Evolutionary conservation across 257 asterid genomes (phyloP).

Genomic region (Nicotiana undulata): DNA sequence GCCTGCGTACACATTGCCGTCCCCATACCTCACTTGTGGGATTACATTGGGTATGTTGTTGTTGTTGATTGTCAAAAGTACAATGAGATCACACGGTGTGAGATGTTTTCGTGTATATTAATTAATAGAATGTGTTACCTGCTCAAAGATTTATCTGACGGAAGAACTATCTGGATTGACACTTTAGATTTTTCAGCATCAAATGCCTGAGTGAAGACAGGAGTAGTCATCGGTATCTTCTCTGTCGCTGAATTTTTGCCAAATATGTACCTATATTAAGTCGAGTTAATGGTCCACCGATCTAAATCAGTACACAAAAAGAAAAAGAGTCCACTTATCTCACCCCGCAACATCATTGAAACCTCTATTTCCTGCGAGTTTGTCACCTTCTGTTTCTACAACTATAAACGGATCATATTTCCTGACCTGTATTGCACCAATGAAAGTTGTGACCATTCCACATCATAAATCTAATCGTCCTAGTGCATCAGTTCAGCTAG

Average conservation of each 20-base stretch:
- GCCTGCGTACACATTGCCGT: no score
- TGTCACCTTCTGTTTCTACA: slow-evolving; percentile 63
- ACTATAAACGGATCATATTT: slow-evolving; percentile 61
- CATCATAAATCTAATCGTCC: neutral
- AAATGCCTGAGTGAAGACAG: slow-evolving; percentile 71
- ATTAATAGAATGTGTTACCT: slow-evolving; percentile 33
- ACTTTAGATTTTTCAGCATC: slow-evolving; percentile 48
- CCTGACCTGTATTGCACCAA: slow-evolving; percentile 46
- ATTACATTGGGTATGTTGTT: no score
- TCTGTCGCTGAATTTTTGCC: slow-evolving; percentile 71
- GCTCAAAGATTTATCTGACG: slow-evolving; percentile 58
- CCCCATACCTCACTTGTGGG: no score
- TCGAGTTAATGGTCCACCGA: neutral
- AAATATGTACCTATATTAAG: slow-evolving; percentile 56
- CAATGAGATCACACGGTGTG: no score
- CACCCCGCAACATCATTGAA: slow-evolving; percentile 90
- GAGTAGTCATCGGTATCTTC: slow-evolving; percentile 91
- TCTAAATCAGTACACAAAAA: neutral
- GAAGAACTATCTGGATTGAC: slow-evolving; percentile 78
- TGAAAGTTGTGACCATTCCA: neutral
- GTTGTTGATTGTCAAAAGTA: no score
- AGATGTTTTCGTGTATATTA: neutral
- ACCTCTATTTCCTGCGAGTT: slow-evolving; percentile 66
- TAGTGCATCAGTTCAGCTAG: neutral
- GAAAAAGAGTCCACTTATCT: neutral